Evolutionary conservation across 1,284 basidiomycete species (phyloP), one percentile per base, ranked within the genome.

Genomic region (Stygiomarasmius scandens): DNA sequence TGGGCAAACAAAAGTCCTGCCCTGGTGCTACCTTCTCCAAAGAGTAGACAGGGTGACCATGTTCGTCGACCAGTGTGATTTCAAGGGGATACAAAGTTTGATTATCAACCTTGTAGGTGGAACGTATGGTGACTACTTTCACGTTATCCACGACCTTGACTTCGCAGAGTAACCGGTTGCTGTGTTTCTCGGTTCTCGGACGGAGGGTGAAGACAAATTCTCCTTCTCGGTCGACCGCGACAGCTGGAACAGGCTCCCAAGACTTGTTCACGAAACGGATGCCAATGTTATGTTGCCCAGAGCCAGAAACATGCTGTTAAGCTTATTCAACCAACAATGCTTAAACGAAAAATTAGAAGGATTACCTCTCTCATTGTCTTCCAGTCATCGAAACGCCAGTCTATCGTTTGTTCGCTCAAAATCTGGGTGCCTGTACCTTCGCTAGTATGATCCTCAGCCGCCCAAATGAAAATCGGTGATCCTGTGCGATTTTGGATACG

Each of bases 321-420:
- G 47, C 23, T 32, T 46, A 22, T 64, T n/a, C 43, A 59, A 22
- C 56, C 23, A 27, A 32, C 29, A 12, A 27, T 49, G 49, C 55
- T 34, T 10, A 27, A 20, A 22, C 19, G 25, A 45, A 27, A 16
- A 22, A 53, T 25, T 47, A 9, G 47, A 47, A 11, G 23, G 36
- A 25, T 34, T 67, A 93, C 94, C 78, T 99, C 97, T 69, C 97
- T 88, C 77, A 94, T 90, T 8, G 89, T 89, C 72, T 91, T 92
- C 90, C 95, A 96, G 67, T 99, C 96, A 69, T 98, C 95, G 67
- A 99, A 99, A 57, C 95, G 82, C 97, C 97, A 99, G 52, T 98
- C 96, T 14, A 93, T 79, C 2, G 84, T 87, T 62, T 91, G 83
- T 46, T 91, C 90, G 63, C 96, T 86, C 27, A 82, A 73, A 55